phyloP scores from a whole-genome alignment of 1,139 yeast genomes.

The Saccharomycopsis crataegensis region DNA sequence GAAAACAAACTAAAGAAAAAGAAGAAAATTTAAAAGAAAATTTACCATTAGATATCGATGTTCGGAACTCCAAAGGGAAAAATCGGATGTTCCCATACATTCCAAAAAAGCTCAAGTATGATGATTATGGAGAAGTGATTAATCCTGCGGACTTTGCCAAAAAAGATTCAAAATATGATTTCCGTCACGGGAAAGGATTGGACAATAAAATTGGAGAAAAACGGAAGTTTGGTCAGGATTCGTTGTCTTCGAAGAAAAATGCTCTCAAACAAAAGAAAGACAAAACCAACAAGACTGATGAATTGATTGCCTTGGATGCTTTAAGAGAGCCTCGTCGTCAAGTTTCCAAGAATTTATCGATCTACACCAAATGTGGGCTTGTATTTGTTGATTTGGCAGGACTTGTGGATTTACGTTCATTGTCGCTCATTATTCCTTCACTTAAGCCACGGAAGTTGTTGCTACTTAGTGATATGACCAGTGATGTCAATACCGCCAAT shows the following conservation, averaged over 20 bases:
- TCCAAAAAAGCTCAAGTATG: constrained; percentile 50
- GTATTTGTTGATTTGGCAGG: constrained; percentile 82
- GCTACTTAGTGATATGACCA: constrained; percentile 43
- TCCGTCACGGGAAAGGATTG: background rate
- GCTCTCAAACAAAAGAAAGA: constrained; percentile 17
- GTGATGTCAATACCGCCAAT: constrained; percentile 22
- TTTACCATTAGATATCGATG: constrained; percentile 49
- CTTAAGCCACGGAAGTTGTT: constrained; percentile 74
- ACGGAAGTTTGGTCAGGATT: constrained; percentile 21
- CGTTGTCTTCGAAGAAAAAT: constrained; percentile 21
- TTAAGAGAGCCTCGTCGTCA: constrained; percentile 50
- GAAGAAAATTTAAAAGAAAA: constrained; percentile 19
- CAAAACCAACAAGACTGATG: constrained; percentile 27
- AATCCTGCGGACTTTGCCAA: constrained; percentile 25
- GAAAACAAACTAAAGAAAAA: constrained; percentile 14
- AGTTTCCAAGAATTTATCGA: constrained; percentile 30
- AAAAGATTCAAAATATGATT: background rate
- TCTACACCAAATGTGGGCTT: constrained; percentile 60
- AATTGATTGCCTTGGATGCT: constrained; percentile 49
- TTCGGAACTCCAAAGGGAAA: constrained; percentile 50
- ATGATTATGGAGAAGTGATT: constrained; percentile 80
- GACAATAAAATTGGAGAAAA: constrained; percentile 23
- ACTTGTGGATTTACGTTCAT: constrained; percentile 74
- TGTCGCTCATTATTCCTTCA: constrained; percentile 70
- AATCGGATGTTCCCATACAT: constrained; percentile 76